A percentile compares a stretch with the other conserved stretches of the same genome.
These are phyloP conservation scores for Anacardium occidentale DNA, from an alignment of 345 rosid species.

Conservation along the genomic window DNA sequence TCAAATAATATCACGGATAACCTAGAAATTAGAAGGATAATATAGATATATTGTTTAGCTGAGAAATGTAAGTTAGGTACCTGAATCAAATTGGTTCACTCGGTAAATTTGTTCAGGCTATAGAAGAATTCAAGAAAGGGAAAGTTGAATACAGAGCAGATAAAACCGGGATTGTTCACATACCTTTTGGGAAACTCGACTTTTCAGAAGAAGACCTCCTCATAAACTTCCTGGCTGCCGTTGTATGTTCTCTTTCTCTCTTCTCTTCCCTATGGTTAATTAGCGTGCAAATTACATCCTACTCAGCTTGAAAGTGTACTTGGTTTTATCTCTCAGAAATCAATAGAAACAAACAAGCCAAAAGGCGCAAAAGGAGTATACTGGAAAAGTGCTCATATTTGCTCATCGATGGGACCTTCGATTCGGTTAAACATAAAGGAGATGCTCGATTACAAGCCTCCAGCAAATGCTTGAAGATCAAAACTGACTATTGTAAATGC, in stretches of 20 bases:
- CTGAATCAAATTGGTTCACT: not conserved
- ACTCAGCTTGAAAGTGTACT: not conserved
- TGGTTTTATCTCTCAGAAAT: conserved; percentile 57
- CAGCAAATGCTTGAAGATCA: conserved; percentile 31
- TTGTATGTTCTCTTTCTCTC: conserved; percentile 43
- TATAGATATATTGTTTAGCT: not conserved
- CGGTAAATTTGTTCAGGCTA: conserved; percentile 55
- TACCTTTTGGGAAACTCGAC: conserved; percentile 77
- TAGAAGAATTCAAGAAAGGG: conserved; percentile 93
- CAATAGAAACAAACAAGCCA: conserved; percentile 93
- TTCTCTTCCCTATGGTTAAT: not conserved
- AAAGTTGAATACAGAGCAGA: conserved; percentile 93
- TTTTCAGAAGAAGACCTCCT: conserved; percentile 84
- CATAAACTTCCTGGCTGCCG: conserved; percentile 71
- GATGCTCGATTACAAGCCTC: conserved; percentile 81
- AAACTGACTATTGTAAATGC: conserved; percentile 36
- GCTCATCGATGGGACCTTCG: conserved; percentile 99
- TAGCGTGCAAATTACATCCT: not conserved
- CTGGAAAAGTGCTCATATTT: conserved; percentile 88
- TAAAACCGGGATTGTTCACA: conserved; percentile 97
- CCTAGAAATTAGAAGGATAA: not conserved
- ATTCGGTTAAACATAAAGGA: conserved; percentile 77
- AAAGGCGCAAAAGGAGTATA: conserved; percentile 96
- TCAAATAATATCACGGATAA: not conserved
- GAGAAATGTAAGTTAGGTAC: not conserved